These are phyloP conservation scores for Nakataea oryzae DNA, from an alignment of 2,329 filamentous ascomycete species.

Conservation along the genomic window DNA sequence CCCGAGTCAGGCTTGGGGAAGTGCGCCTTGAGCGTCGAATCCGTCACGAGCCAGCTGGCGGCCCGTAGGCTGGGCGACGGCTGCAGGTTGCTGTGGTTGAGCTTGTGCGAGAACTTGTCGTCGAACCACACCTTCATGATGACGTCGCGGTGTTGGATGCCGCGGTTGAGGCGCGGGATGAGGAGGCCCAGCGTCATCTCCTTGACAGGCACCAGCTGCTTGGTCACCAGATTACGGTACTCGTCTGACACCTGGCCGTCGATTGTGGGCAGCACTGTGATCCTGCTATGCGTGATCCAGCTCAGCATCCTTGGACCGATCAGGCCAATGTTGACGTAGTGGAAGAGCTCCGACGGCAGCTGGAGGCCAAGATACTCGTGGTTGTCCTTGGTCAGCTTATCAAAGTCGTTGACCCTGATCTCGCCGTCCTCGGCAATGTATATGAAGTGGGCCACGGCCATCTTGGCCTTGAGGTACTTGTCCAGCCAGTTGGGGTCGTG, in stretches of 20 bases:
- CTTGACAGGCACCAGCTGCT: constrained; percentile 62
- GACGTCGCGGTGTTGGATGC: constrained; percentile 71
- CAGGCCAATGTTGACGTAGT: constrained; percentile 77
- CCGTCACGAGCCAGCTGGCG: constrained; percentile 64
- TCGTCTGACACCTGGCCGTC: constrained; percentile 72
- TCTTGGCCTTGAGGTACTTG: constrained; percentile 75
- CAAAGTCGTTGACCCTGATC: constrained; percentile 62
- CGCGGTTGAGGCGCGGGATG: constrained; percentile 70
- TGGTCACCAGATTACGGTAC: constrained; percentile 70
- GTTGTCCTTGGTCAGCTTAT: constrained; percentile 69
- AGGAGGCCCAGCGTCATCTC: constrained; percentile 70
- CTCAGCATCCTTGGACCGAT: constrained; percentile 71
- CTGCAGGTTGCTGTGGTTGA: constrained; percentile 47
- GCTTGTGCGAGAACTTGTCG: constrained; percentile 52
- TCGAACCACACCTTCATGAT: constrained; percentile 79
- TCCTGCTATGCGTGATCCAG: constrained; percentile 71
- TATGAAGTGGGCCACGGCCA: constrained; percentile 81
- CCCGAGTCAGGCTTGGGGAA: constrained; percentile 33
- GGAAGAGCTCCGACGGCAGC: constrained; percentile 79
- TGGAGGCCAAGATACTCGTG: constrained; percentile 87
- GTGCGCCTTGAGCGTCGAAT: constrained; percentile 38
- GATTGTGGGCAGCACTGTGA: constrained; percentile 71
- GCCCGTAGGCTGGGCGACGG: constrained; percentile 35
- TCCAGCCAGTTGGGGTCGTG: constrained; percentile 69
- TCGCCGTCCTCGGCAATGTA: constrained; percentile 69